Percentiles rank a stretch among this genome's conserved stretches.
These are phyloP conservation scores for Fusarium incarnatum DNA, from an alignment of 2,329 filamentous ascomycete genomes.

Conservation along the genomic window DNA sequence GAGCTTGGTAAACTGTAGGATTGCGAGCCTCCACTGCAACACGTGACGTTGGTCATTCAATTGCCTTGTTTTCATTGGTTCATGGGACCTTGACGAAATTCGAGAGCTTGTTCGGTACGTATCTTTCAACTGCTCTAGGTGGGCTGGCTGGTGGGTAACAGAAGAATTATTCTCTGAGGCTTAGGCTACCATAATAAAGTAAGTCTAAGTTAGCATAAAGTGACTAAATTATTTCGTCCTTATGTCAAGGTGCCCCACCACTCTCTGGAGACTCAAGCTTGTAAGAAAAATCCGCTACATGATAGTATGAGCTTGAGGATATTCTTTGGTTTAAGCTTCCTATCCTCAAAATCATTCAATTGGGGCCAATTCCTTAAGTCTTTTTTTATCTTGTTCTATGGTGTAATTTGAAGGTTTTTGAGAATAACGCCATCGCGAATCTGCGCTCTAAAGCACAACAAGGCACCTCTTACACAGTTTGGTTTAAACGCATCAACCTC, in stretches of 20 bases:
- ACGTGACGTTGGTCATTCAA: conserved; percentile 54
- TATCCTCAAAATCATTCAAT: neutral
- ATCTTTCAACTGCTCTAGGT: neutral
- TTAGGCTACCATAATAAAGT: too few relatives aligned
- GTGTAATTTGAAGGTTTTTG: too few relatives aligned
- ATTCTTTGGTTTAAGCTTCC: neutral
- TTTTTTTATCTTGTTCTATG: too few relatives aligned
- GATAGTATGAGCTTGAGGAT: conserved; percentile 5
- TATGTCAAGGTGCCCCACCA: too few relatives aligned
- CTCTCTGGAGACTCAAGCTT: conserved; percentile 2
- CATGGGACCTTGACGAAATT: conserved; percentile 14
- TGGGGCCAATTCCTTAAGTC: neutral
- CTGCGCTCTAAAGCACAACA: neutral
- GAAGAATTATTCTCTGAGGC: too few relatives aligned
- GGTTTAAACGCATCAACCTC: conserved; percentile 4
- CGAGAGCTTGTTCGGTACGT: conserved; percentile 32
- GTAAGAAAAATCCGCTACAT: conserved; percentile 38
- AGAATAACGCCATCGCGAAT: neutral
- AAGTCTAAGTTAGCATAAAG: too few relatives aligned
- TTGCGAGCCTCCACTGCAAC: conserved; percentile 42
- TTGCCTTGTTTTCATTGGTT: conserved; percentile 51
- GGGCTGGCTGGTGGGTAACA: too few relatives aligned
- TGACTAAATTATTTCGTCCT: too few relatives aligned
- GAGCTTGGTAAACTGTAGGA: conserved; percentile 42
- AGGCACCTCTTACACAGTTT: conserved; percentile 7